Base-by-base conservation (phyloP, 2,329 filamentous ascomycete genomes). In the Diatrype stigma region DNA sequence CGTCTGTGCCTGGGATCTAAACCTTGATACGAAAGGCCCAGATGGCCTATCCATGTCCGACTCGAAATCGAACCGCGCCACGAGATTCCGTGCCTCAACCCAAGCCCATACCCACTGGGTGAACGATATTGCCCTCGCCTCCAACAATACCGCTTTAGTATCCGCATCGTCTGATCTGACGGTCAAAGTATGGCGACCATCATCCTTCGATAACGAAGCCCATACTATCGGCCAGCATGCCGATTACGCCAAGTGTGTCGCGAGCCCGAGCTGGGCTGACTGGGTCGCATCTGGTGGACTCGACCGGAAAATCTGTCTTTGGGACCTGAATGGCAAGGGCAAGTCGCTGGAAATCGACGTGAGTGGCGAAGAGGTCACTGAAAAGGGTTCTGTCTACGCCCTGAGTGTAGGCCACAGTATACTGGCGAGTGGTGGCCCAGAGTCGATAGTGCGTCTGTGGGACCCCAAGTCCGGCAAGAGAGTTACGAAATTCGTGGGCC, bases 261-360 rank as follows among this genome's bases (percentile, higher is more conserved):
- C 92, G 17, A 88, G 89, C 7, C 90, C 93, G 8, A 66, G 63
- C 65, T 75, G 60, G 63, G 81, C 84, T 49, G 85, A 86, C 61
- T 99, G 93, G 93, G 87, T 97, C 17, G 94, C 92, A 5, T 96
- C 93, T 2, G 94, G 92, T 42, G 94, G 93, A 1, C 79, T 99
- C 32, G 94, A 99, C 70, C 85, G 93, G 61, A 93, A 91, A 66
- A 90, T 99, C 56, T 89, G 84, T 63, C 76, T 97, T 6, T 99
- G 94, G 94, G 94, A 99, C 71, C 75, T 99, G 50, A 89, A 87
- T 65, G 92, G 93, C 47, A 86, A 79, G 6, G 93, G 94, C 14
- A 87, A 96, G 72, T 87, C 86, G 49, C 77, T 97, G 32, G 87
- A 92, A 64, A 95, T 99, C 50, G 85, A 95, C 63, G 86, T 90